Base-by-base conservation (phyloP, 345 rosid genomes). In the Rhodamnia argentea region DNA sequence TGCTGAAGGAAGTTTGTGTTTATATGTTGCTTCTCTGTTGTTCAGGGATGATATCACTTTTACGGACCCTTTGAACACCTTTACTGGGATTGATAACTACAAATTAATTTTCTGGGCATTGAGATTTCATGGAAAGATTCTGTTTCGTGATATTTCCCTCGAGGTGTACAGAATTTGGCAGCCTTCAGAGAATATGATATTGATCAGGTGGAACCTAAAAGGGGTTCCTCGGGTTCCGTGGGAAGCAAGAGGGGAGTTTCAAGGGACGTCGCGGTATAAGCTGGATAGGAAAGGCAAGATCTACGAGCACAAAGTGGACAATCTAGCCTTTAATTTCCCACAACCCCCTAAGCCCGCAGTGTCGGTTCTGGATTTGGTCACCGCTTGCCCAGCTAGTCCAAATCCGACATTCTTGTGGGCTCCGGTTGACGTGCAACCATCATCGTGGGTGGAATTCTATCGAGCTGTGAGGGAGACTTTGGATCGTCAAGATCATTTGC, bases 211-310 rank as follows among this genome's bases (percentile, higher is more conserved):
- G 99, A 94, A 94, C 83, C 90, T 95, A 87, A 95, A 92, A 78
- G 99, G 98, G 64, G 94, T 94, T 85, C 98, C 98, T 27, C 91
- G 97, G 89, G 96, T 96, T 51, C 99, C 99, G 54, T 97, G 99
- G 99, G 98, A 97, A 89, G 98, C 98, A 32, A 91, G 91, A 89
- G 99, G 99, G 23, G 93, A 95, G 87, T 95, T 97, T 91, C 98
- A 97, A 87, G 99, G 98, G 23, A 96, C 95, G 86, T 95, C 98
- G 26, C 91, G 98, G 82, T 97, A 95, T 91, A 96, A 95, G 90
- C 91, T 96, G 86, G 98, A 96, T 86, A 87, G 98, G 62, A 93
- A 91, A 82, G 99, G 98, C 20, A 96, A 94, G 90, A 95, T 93
- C 52, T 96, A 96, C 18, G 97, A 95, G 86, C 99, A 96, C 86